Base-by-base conservation (phyloP, 768 basidiomycete species). In the Mrakia blollopis region DNA sequence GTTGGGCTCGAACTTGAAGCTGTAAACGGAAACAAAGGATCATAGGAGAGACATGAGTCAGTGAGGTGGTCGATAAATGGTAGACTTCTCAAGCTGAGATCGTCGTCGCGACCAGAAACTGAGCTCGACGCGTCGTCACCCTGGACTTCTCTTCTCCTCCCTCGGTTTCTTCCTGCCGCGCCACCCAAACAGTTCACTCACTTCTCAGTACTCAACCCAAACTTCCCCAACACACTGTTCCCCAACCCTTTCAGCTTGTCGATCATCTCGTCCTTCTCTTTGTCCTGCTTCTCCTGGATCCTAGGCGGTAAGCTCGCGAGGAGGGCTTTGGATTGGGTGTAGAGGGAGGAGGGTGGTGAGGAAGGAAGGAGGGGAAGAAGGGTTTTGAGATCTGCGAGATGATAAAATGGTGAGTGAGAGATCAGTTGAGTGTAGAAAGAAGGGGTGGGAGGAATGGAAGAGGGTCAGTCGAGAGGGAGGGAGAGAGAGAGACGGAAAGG, bases 171-270 rank as follows among this genome's bases (percentile, higher is more conserved):
- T 41, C 39, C 11, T 11, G 5, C 39, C 39, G 5, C 47, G 18
- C 16, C 16, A 50, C 47, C 25, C n/a, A 21, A 62, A 21, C 37
- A 30, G 23, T 6, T 13, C 60, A 37, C 63, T 28, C n/a, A 78
- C 77, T 96, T 98, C 82, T 98, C 90, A 0, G 95, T 98, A 21
- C 91, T 94, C 79, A 98, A 83, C 25, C 97, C 96, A 81, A 98
- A 98, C 78, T 91, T 92, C 90, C 96, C 95, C 28, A 99, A 86
- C 65, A 99, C 86, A 75, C 87, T 92, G 82, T 99, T 94, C 2
- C 96, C 96, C 11, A 99, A 83, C 7, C 91, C 92, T 82, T 99
- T 99, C 74, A 99, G 83, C 84, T 98, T 97, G 78, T 86, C 89
- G 81, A 98, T 76, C 92, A 98, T 97, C 84, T 98, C 96, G 2